These are phyloP conservation scores for Magnusiomyces tetraspermus DNA, from an alignment of 1,139 yeast species.

Conservation along the genomic window DNA sequence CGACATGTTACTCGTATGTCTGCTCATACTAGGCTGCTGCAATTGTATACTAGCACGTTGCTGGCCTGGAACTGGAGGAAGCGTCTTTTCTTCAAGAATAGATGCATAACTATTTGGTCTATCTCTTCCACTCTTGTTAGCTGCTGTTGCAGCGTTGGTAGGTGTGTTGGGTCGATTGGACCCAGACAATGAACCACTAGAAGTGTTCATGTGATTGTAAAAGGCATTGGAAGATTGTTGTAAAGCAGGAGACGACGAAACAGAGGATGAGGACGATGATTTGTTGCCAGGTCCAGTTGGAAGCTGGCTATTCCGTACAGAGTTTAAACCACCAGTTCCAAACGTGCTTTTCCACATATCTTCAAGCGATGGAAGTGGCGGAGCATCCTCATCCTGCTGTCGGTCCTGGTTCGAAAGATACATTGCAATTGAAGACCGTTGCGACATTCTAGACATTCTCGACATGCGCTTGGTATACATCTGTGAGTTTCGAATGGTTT, in stretches of 20 bases:
- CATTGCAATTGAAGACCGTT: constrained; percentile 29
- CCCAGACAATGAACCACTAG: not conserved
- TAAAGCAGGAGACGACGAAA: not conserved
- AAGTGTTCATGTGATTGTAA: not conserved
- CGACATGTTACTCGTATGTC: not conserved
- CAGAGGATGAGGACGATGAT: constrained; percentile 4
- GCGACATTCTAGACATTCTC: constrained; percentile 23
- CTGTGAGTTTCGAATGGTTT: constrained; percentile 76
- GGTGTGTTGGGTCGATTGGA: not conserved
- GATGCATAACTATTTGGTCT: not conserved
- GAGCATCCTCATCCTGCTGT: constrained; percentile 23
- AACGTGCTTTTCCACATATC: constrained; percentile 2
- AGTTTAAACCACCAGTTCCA: not conserved
- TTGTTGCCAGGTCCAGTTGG: not conserved
- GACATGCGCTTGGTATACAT: constrained; percentile 48
- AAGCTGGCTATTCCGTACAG: not conserved
- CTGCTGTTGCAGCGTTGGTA: not conserved
- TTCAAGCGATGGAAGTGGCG: constrained; percentile 26
- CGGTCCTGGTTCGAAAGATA: constrained; percentile 22
- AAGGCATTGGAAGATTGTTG: not conserved
- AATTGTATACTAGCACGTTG: not conserved
- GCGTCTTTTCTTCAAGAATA: constrained; percentile 3
- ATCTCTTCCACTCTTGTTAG: not conserved
- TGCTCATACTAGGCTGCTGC: not conserved
- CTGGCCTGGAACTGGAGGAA: constrained; percentile 5